Conservation (phyloP, 805 yeast genomes). For the Candida silvatica region DNA sequence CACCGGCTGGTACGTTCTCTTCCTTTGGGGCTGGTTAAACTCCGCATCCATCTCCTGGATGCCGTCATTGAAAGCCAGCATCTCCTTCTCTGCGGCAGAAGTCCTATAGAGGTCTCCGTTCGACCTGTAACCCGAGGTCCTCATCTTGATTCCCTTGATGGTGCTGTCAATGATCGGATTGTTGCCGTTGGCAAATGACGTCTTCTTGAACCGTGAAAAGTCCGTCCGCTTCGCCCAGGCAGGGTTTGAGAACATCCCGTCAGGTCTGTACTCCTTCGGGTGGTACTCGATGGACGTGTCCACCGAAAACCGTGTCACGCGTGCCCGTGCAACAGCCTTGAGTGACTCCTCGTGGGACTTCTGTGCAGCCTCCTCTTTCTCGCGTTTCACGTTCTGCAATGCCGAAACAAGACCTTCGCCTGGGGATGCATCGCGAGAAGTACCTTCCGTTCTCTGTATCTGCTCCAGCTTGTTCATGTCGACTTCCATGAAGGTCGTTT, state of each 20-base stretch:
- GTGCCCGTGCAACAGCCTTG: constrained; percentile 1
- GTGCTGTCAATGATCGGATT: constrained; percentile 15
- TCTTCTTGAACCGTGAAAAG: constrained; percentile 11
- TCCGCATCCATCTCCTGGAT: constrained; percentile 4
- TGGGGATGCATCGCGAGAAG: background rate
- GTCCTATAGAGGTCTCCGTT: constrained; percentile 4
- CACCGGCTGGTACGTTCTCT: constrained; percentile 1
- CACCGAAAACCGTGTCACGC: constrained; percentile 9
- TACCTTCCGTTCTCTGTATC: background rate
- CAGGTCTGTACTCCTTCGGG: constrained; percentile 2
- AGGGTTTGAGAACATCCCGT: constrained; percentile 4
- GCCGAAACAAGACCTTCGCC: constrained; percentile 3
- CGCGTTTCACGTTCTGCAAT: constrained; percentile 11
- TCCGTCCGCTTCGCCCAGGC: constrained; percentile 12
- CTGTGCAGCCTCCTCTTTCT: constrained; percentile 2
- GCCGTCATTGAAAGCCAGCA: constrained; percentile 2
- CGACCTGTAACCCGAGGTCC: constrained; percentile 10
- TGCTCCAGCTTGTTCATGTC: constrained; percentile 1
- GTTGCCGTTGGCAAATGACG: constrained; percentile 6
- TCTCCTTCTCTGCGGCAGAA: constrained; percentile 2
- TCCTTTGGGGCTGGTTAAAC: constrained; percentile 1
- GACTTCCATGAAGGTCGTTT: constrained; percentile 1
- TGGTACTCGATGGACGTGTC: constrained; percentile 1
- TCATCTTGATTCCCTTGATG: constrained; percentile 11
- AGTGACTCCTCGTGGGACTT: constrained; percentile 1